Evolutionary conservation across 2,329 filamentous ascomycete species (phyloP).

Genomic region (Colletotrichum sansevieriae): DNA sequence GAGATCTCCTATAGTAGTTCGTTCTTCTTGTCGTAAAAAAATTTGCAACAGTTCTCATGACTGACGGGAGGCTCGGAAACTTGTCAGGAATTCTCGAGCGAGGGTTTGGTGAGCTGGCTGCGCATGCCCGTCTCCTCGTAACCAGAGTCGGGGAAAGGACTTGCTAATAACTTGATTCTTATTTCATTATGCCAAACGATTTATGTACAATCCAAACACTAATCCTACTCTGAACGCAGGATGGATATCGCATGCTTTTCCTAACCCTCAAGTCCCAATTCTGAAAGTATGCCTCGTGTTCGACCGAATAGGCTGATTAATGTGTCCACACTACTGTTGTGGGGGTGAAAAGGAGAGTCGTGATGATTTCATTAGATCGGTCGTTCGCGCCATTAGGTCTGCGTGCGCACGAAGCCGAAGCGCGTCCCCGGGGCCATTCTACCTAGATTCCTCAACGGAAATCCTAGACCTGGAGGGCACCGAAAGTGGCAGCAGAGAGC

Average conservation of each 20-base stretch:
- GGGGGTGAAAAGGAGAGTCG: neutral
- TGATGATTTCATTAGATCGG: slow-evolving; percentile 18
- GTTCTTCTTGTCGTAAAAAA: too few species aligned
- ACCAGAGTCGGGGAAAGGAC: too few species aligned
- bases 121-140: too few species aligned
- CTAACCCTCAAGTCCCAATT: neutral
- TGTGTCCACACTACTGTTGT: neutral
- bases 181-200: neutral
- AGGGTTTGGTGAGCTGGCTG: too few species aligned
- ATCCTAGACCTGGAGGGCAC: slow-evolving; percentile 40
- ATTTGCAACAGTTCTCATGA: too few species aligned
- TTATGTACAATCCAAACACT: neutral
- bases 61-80: too few species aligned
- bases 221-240: neutral
- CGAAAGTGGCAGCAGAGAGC: slow-evolving; percentile 49
- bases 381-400: slow-evolving; percentile 10
- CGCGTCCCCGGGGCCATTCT: too few species aligned
- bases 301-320: neutral
- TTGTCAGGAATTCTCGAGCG: too few species aligned
- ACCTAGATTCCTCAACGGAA: fast-evolving
- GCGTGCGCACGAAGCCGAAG: neutral
- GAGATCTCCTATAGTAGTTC: too few species aligned
- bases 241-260: slow-evolving; percentile 14
- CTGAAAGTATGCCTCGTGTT: neutral
- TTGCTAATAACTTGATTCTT: neutral